A percentile compares a stretch with the other conserved stretches of the same genome.
phyloP scores from a whole-genome alignment of 108 stramenopile species.

The Skeletonema potamos region DNA sequence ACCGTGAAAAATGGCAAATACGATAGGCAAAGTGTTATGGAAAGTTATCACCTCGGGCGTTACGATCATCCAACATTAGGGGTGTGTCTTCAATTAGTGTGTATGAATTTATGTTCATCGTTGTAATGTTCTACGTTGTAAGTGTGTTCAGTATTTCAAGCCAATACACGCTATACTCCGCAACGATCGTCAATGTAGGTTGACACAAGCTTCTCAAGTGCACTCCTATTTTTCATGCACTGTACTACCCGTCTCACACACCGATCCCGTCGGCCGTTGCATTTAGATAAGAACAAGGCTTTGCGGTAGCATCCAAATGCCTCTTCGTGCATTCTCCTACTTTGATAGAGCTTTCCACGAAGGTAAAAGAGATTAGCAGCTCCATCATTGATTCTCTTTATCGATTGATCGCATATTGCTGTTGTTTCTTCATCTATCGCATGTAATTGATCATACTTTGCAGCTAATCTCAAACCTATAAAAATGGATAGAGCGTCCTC shows the following conservation, averaged over 20 bases:
- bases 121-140: background rate
- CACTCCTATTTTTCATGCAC: conserved; percentile 37
- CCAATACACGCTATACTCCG: background rate
- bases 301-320: conserved; percentile 40
- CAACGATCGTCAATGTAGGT: conserved; percentile 30
- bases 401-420: background rate
- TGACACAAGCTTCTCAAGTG: conserved; percentile 40
- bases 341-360: conserved; percentile 34
- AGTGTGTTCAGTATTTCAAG: no score
- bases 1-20: conserved; percentile 40
- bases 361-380: conserved; percentile 29
- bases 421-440: conserved; percentile 16
- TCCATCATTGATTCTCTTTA: conserved; percentile 14
- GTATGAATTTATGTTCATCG: background rate
- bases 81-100: background rate
- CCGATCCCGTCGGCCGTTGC: background rate
- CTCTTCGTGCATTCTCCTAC: conserved; percentile 10
- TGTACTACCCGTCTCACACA: conserved; percentile 16
- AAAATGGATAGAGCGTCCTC: conserved; percentile 37
- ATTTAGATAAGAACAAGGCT: conserved; percentile 14
- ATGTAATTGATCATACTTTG: conserved; percentile 1
- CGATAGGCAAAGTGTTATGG: conserved; percentile 37
- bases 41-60: conserved; percentile 13
- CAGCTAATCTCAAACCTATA: conserved; percentile 3
- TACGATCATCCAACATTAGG: background rate